Percentiles rank a stretch among this genome's conserved stretches.
phyloP scores from a whole-genome alignment of 2,329 filamentous ascomycete genomes.

The Pseudocercospora musae region DNA sequence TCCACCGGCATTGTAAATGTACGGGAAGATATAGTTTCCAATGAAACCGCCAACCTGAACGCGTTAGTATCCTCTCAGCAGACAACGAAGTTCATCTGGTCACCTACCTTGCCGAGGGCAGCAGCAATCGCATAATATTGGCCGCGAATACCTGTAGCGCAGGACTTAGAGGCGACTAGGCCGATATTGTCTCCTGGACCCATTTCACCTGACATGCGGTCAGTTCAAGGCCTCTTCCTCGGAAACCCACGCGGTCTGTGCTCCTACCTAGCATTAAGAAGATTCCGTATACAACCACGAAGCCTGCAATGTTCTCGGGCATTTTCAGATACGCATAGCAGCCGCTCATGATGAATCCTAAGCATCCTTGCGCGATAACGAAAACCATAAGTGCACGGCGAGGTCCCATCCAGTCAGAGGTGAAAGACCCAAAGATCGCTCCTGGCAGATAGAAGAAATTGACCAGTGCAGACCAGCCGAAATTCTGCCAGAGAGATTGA shows the following conservation, averaged over 20 bases:
- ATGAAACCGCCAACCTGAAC: constrained; percentile 61
- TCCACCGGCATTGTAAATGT: constrained; percentile 56
- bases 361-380: constrained; percentile 67
- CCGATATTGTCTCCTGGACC: constrained; percentile 92
- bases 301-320: constrained; percentile 65
- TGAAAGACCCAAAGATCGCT: constrained; percentile 70
- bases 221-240: background rate
- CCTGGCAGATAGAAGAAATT: constrained; percentile 89
- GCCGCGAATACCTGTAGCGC: constrained; percentile 77
- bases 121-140: constrained; percentile 70
- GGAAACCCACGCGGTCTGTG: background rate
- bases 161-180: constrained; percentile 80
- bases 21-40: constrained; percentile 76
- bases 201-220: constrained; percentile 50
- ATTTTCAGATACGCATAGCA: constrained; percentile 69
- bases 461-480: constrained; percentile 86
- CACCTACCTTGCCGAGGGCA: constrained; percentile 64
- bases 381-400: constrained; percentile 69
- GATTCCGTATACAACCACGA: constrained; percentile 75
- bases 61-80: background rate
- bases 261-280: constrained; percentile 64
- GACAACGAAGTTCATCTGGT: background rate
- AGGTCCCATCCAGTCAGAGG: constrained; percentile 76
- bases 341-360: constrained; percentile 87
- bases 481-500: constrained; percentile 67